Conservation (phyloP, 768 basidiomycete species). For the Trametes punicea region DNA sequence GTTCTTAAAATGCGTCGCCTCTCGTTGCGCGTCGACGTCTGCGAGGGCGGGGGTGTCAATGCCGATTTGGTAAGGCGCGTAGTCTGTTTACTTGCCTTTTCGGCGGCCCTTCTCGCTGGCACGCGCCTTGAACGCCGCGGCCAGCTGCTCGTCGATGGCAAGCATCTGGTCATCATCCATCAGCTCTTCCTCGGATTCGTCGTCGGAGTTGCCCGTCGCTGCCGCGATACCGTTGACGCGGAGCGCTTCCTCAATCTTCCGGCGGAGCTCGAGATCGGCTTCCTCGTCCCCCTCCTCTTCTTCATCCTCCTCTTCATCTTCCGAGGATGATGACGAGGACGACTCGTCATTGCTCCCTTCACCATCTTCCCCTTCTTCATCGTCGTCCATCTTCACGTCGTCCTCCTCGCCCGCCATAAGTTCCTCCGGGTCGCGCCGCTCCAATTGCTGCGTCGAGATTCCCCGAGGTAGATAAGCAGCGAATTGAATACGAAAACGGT, state of each 20-base stretch:
- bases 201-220: slow-evolving; percentile 54
- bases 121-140: slow-evolving; percentile 76
- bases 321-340: slow-evolving; percentile 25
- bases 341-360: slow-evolving; percentile 30
- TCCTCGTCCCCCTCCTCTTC: slow-evolving; percentile 46
- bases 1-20: slow-evolving; percentile 95
- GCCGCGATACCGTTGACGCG: slow-evolving; percentile 56
- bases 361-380: slow-evolving; percentile 28
- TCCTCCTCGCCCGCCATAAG: slow-evolving; percentile 38
- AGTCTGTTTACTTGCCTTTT: slow-evolving; percentile 47
- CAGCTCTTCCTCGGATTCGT: slow-evolving; percentile 58
- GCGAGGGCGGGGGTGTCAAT: not conserved
- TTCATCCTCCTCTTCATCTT: slow-evolving; percentile 35
- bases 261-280: slow-evolving; percentile 59
- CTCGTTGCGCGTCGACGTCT: slow-evolving; percentile 72
- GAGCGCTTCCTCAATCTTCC: slow-evolving; percentile 62
- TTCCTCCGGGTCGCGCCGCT: slow-evolving; percentile 61
- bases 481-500: not conserved
- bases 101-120: slow-evolving; percentile 55
- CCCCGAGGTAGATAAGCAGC: slow-evolving; percentile 11
- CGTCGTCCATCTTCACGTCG: slow-evolving; percentile 29
- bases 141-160: slow-evolving; percentile 89
- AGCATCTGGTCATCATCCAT: slow-evolving; percentile 99
- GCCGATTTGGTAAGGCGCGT: not conserved
- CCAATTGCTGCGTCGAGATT: slow-evolving; percentile 65